These are phyloP conservation scores for Debaryomyces nepalensis DNA, from an alignment of 1,139 yeast species.

Conservation along the genomic window DNA sequence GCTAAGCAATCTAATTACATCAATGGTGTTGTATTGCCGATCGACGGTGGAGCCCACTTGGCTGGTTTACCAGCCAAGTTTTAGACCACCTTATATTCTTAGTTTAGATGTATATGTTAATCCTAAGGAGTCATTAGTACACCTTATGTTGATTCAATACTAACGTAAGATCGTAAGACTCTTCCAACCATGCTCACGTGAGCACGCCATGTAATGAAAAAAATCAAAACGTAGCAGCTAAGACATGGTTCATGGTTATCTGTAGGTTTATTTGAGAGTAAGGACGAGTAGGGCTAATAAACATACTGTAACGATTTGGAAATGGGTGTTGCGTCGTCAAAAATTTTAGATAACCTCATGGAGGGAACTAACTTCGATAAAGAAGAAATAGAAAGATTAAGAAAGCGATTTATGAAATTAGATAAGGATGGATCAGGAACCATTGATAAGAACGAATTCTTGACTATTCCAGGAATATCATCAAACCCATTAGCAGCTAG, in stretches of 20 bases:
- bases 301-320: neutral
- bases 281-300: neutral
- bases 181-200: no score
- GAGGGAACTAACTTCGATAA: constrained; percentile 84
- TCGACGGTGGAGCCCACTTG: constrained; percentile 69
- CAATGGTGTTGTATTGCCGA: constrained; percentile 73
- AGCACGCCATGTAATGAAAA: neutral
- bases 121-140: neutral
- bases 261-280: neutral
- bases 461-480: constrained; percentile 90
- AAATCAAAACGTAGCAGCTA: constrained; percentile 3
- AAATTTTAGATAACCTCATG: constrained; percentile 65
- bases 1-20: constrained; percentile 64
- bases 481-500: constrained; percentile 88
- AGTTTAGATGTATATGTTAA: neutral
- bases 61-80: constrained; percentile 18
- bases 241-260: neutral
- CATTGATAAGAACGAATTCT: constrained; percentile 86
- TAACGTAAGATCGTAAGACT: neutral
- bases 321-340: constrained; percentile 76
- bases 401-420: constrained; percentile 92
- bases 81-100: neutral
- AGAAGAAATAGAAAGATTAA: constrained; percentile 88
- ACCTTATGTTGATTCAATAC: neutral
- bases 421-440: constrained; percentile 94